Evolutionary conservation across 257 asterid species (phyloP), one percentile per base, ranked within the genome.

Genomic region (Rauvolfia tetraphylla): DNA sequence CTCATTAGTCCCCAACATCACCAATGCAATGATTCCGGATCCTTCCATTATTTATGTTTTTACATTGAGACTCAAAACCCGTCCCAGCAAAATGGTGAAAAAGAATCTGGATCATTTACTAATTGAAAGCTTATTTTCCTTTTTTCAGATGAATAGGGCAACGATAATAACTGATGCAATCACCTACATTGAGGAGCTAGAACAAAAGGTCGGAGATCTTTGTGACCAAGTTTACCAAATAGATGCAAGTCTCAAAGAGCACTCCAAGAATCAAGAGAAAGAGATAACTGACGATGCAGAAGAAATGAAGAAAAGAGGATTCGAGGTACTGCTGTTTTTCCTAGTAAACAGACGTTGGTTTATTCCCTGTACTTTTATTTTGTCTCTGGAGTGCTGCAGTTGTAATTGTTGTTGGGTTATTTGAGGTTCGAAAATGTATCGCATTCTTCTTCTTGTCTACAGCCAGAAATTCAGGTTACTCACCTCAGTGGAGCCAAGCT

Each of bases 131-230:
- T 68, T 8, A 0, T 68, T 56, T 48, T 22, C 57, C 77, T 31
- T 33, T 66, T 71, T 85, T 46, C 78, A 93, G 98, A 91, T 91
- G 98, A 93, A 77, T 0, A 93, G 88, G 79, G 91, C 89, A 25
- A 83, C 90, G 71, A 92, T 91, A 79, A 81, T 93, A 66, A 90
- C 91, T 6, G 97, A 93, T 78, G 96, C 97, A 11, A 90, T 90
- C 71, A 76, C 91, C 27, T 91, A 89, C 85, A 86, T 93, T 29
- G 89, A 86, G 81, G 86, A 89, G 83, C 86, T 90, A 14, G 81
- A 90, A 61, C 73, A 22, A 13, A 51, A 84, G 5, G 96, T 89
- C 39, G 77, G 81, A 46, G 88, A 89, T 62, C 89, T 91, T 0
- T 86, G 89, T 44, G 79, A 83, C 74, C 93, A 89, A 54, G 89